phyloP scores from a whole-genome alignment of 352 stramenopile species.

The Globisporangium viniferum region DNA sequence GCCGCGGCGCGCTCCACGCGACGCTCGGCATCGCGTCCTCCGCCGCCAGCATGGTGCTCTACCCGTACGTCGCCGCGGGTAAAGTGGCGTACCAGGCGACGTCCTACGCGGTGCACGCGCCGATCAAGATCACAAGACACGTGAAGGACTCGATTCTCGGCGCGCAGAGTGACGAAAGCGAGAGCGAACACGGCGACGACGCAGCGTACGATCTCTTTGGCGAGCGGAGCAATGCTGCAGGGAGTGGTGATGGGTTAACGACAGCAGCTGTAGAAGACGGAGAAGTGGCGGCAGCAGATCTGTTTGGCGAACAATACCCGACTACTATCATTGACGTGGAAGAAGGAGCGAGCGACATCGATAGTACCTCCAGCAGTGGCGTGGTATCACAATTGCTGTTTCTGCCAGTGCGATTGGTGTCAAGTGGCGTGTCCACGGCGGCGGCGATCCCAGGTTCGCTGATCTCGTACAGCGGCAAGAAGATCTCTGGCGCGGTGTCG shows the following conservation, averaged over 20 bases:
- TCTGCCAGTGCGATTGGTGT: constrained; percentile 54
- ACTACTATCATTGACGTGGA: constrained; percentile 9
- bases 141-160: constrained; percentile 37
- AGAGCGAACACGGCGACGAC: neutral
- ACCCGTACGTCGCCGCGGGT: constrained; percentile 57
- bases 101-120: constrained; percentile 51
- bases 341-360: neutral
- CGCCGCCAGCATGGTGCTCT: constrained; percentile 58
- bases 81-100: constrained; percentile 57
- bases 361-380: constrained; percentile 1
- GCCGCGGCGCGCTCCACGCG: constrained; percentile 30
- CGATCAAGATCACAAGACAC: constrained; percentile 53
- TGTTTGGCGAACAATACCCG: constrained; percentile 12
- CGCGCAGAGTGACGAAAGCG: neutral
- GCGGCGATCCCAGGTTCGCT: constrained; percentile 47
- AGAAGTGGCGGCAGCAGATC: neutral
- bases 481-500: constrained; percentile 52
- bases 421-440: constrained; percentile 53
- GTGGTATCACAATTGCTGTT: constrained; percentile 57
- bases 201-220: constrained; percentile 46
- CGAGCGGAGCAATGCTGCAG: constrained; percentile 24
- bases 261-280: neutral
- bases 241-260: neutral
- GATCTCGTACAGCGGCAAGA: constrained; percentile 51
- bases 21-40: constrained; percentile 55